phyloP scores from a whole-genome alignment of 345 rosid genomes.

The Syzygium grande region DNA sequence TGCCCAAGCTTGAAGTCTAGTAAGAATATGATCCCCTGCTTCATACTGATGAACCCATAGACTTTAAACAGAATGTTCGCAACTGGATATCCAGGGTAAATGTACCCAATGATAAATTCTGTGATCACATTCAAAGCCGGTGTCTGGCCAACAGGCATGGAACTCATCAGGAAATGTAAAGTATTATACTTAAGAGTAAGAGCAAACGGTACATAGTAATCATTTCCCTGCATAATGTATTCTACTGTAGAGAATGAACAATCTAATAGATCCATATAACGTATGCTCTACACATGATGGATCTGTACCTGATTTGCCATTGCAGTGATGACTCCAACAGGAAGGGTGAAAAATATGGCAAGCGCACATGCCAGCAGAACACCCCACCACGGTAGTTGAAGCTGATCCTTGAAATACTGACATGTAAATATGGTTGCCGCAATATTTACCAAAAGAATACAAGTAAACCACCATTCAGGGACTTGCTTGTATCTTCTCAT shows the following conservation, averaged over 20 bases:
- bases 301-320: constrained; percentile 59
- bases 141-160: constrained; percentile 19
- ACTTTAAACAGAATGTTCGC: constrained; percentile 59
- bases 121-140: constrained; percentile 55
- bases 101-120: constrained; percentile 57
- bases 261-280: background rate
- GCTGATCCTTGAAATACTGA: constrained; percentile 54
- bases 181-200: background rate
- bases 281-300: background rate
- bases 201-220: background rate
- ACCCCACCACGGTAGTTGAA: constrained; percentile 91
- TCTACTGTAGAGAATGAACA: background rate
- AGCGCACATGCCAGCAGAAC: constrained; percentile 64
- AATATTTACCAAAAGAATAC: constrained; percentile 49
- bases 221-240: background rate
- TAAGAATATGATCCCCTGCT: constrained; percentile 49
- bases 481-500: constrained; percentile 69
- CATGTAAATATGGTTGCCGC: constrained; percentile 39
- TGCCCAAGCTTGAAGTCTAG: constrained; percentile 73
- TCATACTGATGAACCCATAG: constrained; percentile 59
- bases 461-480: constrained; percentile 74
- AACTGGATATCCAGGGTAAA: constrained; percentile 58
- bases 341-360: constrained; percentile 81
- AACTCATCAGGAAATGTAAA: background rate
- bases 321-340: constrained; percentile 67